These are phyloP conservation scores for Penicillium roqueforti DNA, from an alignment of 495 filamentous ascomycete species.

Conservation along the genomic window DNA sequence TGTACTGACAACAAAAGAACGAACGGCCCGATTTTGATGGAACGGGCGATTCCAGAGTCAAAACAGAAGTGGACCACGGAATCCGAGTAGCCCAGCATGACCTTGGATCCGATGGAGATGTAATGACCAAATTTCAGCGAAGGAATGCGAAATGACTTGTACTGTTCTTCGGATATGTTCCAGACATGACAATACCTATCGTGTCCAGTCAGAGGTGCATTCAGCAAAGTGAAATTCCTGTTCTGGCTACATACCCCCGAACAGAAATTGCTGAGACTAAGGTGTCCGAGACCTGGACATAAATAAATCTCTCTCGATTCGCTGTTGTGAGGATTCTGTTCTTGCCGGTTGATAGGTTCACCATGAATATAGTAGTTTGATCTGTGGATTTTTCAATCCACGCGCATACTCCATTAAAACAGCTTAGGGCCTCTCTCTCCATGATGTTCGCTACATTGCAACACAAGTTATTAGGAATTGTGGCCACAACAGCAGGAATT, in stretches of 20 bases:
- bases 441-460: background rate
- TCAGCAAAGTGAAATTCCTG: background rate
- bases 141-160: conserved; percentile 23
- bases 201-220: background rate
- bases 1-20: conserved; percentile 3
- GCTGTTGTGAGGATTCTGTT: conserved; percentile 19
- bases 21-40: background rate
- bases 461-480: background rate
- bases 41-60: conserved; percentile 14
- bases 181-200: conserved; percentile 31
- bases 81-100: conserved; percentile 15
- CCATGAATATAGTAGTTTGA: background rate
- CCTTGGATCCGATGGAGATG: conserved; percentile 14
- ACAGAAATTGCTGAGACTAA: conserved; percentile 25
- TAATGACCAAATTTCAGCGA: conserved; percentile 10
- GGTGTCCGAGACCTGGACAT: conserved; percentile 1
- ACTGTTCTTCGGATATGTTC: conserved; percentile 22
- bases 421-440: background rate
- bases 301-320: conserved; percentile 25
- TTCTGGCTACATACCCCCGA: conserved; percentile 20
- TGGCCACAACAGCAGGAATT: background rate
- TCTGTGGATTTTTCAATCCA: background rate
- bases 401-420: background rate
- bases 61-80: conserved; percentile 27
- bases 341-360: conserved; percentile 13